A percentile compares a stretch with the other conserved stretches of the same genome.
Evolutionary conservation across 768 basidiomycete species (phyloP).

Genomic region (Serendipita sp.): DNA sequence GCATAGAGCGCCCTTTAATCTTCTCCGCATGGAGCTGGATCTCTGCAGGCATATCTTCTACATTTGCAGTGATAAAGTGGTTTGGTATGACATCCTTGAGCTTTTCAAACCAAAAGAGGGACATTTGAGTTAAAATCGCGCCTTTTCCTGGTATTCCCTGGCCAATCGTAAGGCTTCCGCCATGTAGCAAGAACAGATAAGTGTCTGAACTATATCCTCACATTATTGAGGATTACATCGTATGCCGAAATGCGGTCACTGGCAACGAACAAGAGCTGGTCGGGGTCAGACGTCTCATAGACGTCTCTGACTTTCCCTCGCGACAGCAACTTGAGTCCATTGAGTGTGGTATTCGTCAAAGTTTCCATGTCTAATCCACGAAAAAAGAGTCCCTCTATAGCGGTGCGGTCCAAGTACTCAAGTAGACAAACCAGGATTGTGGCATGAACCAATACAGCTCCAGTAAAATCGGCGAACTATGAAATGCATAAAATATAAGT

Average conservation of each 20-base stretch:
- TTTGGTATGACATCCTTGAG: conserved; percentile 68
- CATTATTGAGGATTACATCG: conserved; percentile 88
- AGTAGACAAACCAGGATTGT: too few species aligned
- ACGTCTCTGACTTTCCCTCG: conserved; percentile 95
- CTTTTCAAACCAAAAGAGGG: conserved; percentile 89
- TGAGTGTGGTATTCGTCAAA: conserved; percentile 12
- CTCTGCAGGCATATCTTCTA: conserved; percentile 71
- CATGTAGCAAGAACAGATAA: neutral
- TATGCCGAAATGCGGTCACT: conserved; percentile 93
- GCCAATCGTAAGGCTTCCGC: neutral
- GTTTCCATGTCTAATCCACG: neutral
- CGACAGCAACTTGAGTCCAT: conserved; percentile 50
- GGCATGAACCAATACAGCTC: too few species aligned
- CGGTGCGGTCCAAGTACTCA: too few species aligned
- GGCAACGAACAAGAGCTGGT: conserved; percentile 73
- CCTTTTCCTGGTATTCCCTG: conserved; percentile 95
- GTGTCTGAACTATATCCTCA: conserved; percentile 27
- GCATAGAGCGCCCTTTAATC: conserved; percentile 75
- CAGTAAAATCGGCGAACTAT: too few species aligned
- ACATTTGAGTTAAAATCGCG: conserved; percentile 72
- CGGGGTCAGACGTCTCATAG: conserved; percentile 38
- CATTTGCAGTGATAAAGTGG: conserved; percentile 66
- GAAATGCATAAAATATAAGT: neutral
- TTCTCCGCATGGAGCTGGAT: conserved; percentile 58
- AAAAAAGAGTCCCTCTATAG: too few species aligned